A percentile compares a stretch with the other conserved stretches of the same genome.
These are phyloP conservation scores for Corchorus capsularis DNA, from an alignment of 345 rosid species.

Conservation along the genomic window DNA sequence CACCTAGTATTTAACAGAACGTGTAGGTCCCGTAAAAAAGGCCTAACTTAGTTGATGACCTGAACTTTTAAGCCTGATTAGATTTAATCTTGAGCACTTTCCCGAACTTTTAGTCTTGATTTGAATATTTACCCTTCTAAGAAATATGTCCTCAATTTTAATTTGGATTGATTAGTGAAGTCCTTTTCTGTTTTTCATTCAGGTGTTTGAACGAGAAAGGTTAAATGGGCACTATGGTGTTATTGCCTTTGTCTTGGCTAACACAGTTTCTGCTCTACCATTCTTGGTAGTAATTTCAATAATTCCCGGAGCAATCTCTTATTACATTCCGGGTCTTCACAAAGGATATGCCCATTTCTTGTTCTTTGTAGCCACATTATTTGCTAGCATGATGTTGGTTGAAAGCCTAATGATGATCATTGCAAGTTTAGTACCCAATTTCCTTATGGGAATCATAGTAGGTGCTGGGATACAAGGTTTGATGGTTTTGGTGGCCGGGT, in stretches of 20 bases:
- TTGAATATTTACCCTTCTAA: no score
- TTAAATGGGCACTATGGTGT: constrained; percentile 54
- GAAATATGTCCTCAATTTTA: no score
- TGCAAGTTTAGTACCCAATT: constrained; percentile 51
- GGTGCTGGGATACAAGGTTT: constrained; percentile 61
- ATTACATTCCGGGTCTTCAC: constrained; percentile 41
- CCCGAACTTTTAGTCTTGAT: no score
- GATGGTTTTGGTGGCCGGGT: constrained; percentile 52
- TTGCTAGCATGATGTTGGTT: constrained; percentile 47
- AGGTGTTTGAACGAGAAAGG: constrained; percentile 55
- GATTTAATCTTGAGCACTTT: no score
- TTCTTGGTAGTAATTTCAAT: constrained; percentile 38
- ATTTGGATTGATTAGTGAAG: no score
- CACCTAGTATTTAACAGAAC: no score
- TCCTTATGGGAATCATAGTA: constrained; percentile 51
- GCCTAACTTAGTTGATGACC: no score
- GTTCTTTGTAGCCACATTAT: constrained; percentile 33
- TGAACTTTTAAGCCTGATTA: no score
- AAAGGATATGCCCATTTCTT: constrained; percentile 30
- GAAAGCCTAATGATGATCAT: constrained; percentile 65
- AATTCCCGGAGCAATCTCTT: constrained; percentile 48
- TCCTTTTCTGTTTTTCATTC: not conserved
- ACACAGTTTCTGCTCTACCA: constrained; percentile 48
- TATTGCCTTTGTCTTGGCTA: constrained; percentile 42
- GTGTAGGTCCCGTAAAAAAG: no score